Percentiles rank a stretch among this genome's conserved stretches.
These are phyloP conservation scores for Xerocomellus chrysenteron DNA, from an alignment of 768 basidiomycete species.

Conservation along the genomic window DNA sequence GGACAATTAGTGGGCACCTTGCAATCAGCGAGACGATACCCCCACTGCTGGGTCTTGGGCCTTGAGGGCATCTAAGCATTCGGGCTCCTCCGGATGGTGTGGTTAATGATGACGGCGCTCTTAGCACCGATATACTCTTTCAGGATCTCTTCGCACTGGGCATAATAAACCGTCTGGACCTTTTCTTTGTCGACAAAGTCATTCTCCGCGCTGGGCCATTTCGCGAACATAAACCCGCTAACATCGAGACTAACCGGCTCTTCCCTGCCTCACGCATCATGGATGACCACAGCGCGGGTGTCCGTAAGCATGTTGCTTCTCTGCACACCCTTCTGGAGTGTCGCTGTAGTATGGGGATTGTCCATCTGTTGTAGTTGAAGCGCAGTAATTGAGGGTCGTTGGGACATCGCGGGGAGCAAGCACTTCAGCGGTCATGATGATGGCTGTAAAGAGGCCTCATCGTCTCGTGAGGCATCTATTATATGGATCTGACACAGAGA, in stretches of 20 bases:
- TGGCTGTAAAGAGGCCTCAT: not conserved
- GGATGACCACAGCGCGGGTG: not conserved
- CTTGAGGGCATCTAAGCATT: not conserved
- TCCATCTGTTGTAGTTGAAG: not conserved
- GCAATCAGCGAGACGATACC: not conserved
- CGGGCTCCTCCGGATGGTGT: not conserved
- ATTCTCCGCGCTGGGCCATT: conserved; percentile 1
- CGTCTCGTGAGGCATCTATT: too few species aligned
- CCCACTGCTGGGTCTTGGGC: not conserved
- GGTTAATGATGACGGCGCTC: not conserved
- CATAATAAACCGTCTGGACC: not conserved
- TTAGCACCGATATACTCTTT: not conserved
- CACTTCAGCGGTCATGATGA: not conserved
- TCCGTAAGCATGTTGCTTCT: not conserved
- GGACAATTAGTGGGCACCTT: not conserved
- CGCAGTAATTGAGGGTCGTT: not conserved
- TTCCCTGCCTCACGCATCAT: not conserved
- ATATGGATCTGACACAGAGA: too few species aligned
- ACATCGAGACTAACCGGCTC: not conserved
- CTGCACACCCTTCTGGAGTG: not conserved
- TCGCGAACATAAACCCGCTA: not conserved
- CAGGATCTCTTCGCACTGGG: not conserved
- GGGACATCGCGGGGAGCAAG: not conserved
- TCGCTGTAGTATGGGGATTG: not conserved
- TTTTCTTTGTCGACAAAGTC: not conserved